Percentiles rank a stretch among this genome's conserved stretches.
Evolutionary conservation across 805 yeast genomes (phyloP).

Genomic region (Tetrapisispora fleetii): DNA sequence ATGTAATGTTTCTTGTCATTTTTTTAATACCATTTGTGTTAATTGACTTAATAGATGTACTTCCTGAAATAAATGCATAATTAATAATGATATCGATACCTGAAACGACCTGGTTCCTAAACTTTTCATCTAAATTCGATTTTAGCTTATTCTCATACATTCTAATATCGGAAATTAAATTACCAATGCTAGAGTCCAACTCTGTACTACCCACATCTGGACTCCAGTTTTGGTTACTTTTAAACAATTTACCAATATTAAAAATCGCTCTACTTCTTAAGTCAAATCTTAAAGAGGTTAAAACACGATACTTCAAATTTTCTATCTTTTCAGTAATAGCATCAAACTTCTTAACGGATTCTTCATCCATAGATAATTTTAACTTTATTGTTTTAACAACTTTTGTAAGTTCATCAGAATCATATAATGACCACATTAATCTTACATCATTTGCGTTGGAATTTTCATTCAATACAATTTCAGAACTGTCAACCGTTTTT

Average conservation of each 20-base stretch:
- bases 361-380: constrained; percentile 15
- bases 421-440: constrained; percentile 34
- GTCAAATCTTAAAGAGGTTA: constrained; percentile 24
- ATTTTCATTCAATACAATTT: constrained; percentile 1
- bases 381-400: constrained; percentile 10
- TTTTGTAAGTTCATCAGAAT: constrained; percentile 19
- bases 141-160: constrained; percentile 22
- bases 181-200: constrained; percentile 20
- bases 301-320: constrained; percentile 11
- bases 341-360: constrained; percentile 14
- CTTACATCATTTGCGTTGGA: constrained; percentile 27
- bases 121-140: constrained; percentile 12
- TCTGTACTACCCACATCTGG: constrained; percentile 25
- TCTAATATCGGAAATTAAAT: constrained; percentile 20
- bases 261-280: constrained; percentile 22
- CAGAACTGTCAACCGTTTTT: constrained; percentile 26
- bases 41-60: constrained; percentile 17
- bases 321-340: constrained; percentile 11
- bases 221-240: constrained; percentile 21
- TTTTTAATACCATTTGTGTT: constrained; percentile 26
- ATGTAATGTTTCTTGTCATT: constrained; percentile 23
- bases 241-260: constrained; percentile 21
- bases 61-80: constrained; percentile 18
- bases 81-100: constrained; percentile 21
- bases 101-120: constrained; percentile 14